A percentile compares a stretch with the other conserved stretches of the same genome.
Evolutionary conservation across 2,329 filamentous ascomycete species (phyloP).

Genomic region (Phialophora expanda): DNA sequence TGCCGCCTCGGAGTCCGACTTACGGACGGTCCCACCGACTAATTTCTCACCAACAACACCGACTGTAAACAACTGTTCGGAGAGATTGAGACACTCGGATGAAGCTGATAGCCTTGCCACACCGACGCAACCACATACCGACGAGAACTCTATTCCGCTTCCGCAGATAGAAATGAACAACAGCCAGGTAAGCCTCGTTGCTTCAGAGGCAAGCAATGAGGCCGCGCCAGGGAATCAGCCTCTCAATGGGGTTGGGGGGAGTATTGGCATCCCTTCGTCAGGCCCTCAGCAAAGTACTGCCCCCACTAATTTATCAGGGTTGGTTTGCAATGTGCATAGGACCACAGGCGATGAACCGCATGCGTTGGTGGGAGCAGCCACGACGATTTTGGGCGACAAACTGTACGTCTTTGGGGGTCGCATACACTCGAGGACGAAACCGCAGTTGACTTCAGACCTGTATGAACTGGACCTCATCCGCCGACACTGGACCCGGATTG

Average conservation of each 20-base stretch:
- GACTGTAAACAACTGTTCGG: slow-evolving; percentile 3
- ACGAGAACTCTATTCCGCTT: slow-evolving; percentile 10
- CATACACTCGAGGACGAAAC: slow-evolving; percentile 80
- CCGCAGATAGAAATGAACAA: slow-evolving; percentile 36
- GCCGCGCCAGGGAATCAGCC: slow-evolving; percentile 27
- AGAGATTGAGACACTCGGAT: slow-evolving; percentile 28
- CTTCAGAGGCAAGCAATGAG: slow-evolving; percentile 38
- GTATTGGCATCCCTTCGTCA: slow-evolving; percentile 32
- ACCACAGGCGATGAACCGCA: slow-evolving; percentile 92
- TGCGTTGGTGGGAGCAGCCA: slow-evolving; percentile 90
- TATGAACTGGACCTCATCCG: slow-evolving; percentile 92
- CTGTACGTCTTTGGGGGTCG: slow-evolving; percentile 95
- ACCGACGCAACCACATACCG: slow-evolving; percentile 13
- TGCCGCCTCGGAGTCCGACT: slow-evolving; percentile 25
- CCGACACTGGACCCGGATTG: slow-evolving; percentile 90
- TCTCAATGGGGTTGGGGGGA: slow-evolving; percentile 22
- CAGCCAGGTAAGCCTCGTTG: slow-evolving; percentile 39
- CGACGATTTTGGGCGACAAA: slow-evolving; percentile 92
- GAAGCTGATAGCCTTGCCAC: slow-evolving; percentile 14
- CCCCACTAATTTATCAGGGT: slow-evolving; percentile 66
- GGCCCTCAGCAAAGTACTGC: slow-evolving; percentile 42
- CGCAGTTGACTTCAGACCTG: slow-evolving; percentile 84
- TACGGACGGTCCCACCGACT: slow-evolving; percentile 25
- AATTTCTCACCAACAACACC: slow-evolving; percentile 30
- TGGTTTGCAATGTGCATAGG: slow-evolving; percentile 73